A percentile compares a stretch with the other conserved stretches of the same genome.
Evolutionary conservation across 352 stramenopile genomes (phyloP).

Genomic region (Globisporangium acanthophoron): DNA sequence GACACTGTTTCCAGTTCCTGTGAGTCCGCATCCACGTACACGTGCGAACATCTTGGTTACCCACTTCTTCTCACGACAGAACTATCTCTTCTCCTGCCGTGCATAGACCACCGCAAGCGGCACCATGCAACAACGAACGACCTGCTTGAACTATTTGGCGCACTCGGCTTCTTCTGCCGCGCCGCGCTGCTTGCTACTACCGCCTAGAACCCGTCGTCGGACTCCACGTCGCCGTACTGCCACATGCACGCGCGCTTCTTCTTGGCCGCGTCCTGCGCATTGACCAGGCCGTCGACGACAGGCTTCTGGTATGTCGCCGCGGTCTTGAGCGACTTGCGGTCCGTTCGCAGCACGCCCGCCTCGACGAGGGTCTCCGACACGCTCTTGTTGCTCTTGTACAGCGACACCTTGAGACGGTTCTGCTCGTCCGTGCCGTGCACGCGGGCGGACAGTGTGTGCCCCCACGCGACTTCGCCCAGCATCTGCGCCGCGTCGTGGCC

Average conservation of each 20-base stretch:
- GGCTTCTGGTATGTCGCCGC: slow-evolving; percentile 68
- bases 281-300: slow-evolving; percentile 85
- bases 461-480: slow-evolving; percentile 90
- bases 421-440: slow-evolving; percentile 71
- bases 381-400: slow-evolving; percentile 77
- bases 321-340: slow-evolving; percentile 72
- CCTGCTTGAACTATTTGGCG: too few relatives aligned
- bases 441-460: slow-evolving; percentile 82
- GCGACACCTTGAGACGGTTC: slow-evolving; percentile 62
- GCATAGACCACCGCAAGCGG: too few relatives aligned
- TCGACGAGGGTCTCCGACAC: slow-evolving; percentile 89
- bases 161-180: too few relatives aligned
- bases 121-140: too few relatives aligned
- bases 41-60: too few relatives aligned
- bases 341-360: slow-evolving; percentile 84
- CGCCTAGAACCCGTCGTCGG: slow-evolving; percentile 76
- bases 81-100: too few relatives aligned
- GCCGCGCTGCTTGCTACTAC: not conserved
- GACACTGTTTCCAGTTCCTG: too few relatives aligned
- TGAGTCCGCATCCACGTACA: too few relatives aligned
- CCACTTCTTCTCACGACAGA: too few relatives aligned
- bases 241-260: slow-evolving; percentile 92
- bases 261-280: slow-evolving; percentile 90
- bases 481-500: slow-evolving; percentile 89
- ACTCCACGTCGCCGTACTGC: slow-evolving; percentile 96